Conservation (phyloP, 345 rosid genomes). For the Eucalyptus sideroxylon region DNA sequence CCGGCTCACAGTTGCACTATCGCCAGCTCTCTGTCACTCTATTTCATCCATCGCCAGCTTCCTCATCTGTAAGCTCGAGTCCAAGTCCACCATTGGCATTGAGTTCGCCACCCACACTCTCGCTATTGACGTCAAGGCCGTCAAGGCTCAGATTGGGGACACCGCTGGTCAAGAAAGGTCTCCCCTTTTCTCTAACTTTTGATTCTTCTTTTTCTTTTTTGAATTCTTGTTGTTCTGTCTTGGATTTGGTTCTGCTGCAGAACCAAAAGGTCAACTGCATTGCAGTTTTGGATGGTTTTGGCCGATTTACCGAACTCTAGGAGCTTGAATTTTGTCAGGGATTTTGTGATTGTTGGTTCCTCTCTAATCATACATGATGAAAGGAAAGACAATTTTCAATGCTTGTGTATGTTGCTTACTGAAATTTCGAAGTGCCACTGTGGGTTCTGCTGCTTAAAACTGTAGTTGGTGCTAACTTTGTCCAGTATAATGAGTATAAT, state of each 20-base stretch:
- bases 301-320: not conserved
- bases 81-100: conserved; percentile 69
- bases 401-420: not conserved
- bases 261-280: too few relatives aligned
- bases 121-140: conserved; percentile 44
- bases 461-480: not conserved
- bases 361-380: not conserved
- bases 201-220: not conserved
- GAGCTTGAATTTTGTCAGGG: not conserved
- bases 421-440: not conserved
- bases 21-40: too few relatives aligned
- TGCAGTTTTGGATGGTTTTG: not conserved
- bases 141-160: conserved; percentile 74
- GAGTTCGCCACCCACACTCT: conserved; percentile 57
- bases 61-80: conserved; percentile 13
- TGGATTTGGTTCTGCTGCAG: not conserved
- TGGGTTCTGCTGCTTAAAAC: not conserved
- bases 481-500: not conserved
- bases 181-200: not conserved
- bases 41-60: too few relatives aligned
- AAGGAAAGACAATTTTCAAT: not conserved
- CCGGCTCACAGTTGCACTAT: too few relatives aligned
- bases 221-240: not conserved
- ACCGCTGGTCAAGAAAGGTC: conserved; percentile 58
- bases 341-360: not conserved